Percentiles rank a stretch among this genome's conserved stretches.
Conservation (phyloP, 768 basidiomycete species). For the Lactarius pseudohatsudake region DNA sequence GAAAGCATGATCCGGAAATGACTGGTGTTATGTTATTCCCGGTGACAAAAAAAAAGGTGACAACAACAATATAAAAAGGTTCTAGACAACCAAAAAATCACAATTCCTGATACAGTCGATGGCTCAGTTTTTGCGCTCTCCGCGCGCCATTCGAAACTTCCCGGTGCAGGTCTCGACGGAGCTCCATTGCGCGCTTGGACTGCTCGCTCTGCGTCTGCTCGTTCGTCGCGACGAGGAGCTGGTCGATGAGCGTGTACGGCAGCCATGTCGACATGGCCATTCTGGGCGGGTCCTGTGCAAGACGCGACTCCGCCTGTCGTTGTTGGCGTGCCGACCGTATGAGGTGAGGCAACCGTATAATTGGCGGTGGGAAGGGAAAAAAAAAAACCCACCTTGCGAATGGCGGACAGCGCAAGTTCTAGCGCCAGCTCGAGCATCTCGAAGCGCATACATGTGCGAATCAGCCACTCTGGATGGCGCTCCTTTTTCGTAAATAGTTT, state of each 20-base stretch:
- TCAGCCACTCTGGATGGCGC: slow-evolving; percentile 80
- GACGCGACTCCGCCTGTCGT: slow-evolving; percentile 50
- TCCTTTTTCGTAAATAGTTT: slow-evolving; percentile 42
- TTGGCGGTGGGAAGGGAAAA: not conserved
- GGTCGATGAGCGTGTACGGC: slow-evolving; percentile 82
- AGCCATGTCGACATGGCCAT: slow-evolving; percentile 70
- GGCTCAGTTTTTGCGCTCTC: slow-evolving; percentile 63
- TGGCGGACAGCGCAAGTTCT: slow-evolving; percentile 65
- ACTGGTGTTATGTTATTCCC: not conserved
- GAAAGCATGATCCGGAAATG: not conserved
- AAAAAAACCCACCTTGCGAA: slow-evolving; percentile 60
- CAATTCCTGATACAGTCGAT: slow-evolving; percentile 21
- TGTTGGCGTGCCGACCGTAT: not conserved
- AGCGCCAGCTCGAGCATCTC: slow-evolving; percentile 79
- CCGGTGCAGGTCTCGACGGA: slow-evolving; percentile 52
- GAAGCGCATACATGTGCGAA: slow-evolving; percentile 73
- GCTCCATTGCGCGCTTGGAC: slow-evolving; percentile 41
- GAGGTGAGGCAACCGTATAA: not conserved
- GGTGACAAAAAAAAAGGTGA: not conserved
- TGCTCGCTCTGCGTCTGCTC: slow-evolving; percentile 45
- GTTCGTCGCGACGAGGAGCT: slow-evolving; percentile 67
- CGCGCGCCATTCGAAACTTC: slow-evolving; percentile 65
- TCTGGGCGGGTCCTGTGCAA: slow-evolving; percentile 53
- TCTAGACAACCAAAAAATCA: slow-evolving; percentile 9
- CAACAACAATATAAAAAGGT: not conserved